phyloP scores from a whole-genome alignment of 2,329 filamentous ascomycete species.

The Aspergillus ruber region DNA sequence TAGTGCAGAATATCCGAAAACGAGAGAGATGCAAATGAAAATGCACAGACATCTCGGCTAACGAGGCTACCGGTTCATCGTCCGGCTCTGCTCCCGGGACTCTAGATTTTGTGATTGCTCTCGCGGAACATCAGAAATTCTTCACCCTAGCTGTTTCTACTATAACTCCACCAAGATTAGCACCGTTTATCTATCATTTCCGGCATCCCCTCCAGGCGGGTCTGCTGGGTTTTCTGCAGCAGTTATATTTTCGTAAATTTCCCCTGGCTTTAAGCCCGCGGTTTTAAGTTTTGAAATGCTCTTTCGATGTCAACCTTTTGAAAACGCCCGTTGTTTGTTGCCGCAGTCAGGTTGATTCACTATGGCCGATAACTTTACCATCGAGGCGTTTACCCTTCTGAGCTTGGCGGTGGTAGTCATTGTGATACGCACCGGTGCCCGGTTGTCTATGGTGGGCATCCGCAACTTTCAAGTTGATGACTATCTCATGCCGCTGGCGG shows the following conservation, averaged over 20 bases:
- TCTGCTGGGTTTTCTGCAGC: not conserved
- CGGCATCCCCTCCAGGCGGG: not conserved
- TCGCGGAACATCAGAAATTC: too few species aligned
- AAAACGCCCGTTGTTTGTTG: not conserved
- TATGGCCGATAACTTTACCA: constrained; percentile 29
- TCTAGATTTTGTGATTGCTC: too few species aligned
- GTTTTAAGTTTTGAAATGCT: too few species aligned
- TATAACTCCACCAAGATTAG: too few species aligned
- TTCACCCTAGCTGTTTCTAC: too few species aligned
- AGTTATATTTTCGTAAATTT: not conserved
- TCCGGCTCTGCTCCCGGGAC: too few species aligned
- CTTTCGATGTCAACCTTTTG: too few species aligned
- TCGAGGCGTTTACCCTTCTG: constrained; percentile 47
- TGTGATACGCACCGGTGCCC: constrained; percentile 44
- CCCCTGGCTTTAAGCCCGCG: not conserved
- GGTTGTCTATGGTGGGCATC: constrained; percentile 44
- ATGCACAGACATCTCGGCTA: too few species aligned
- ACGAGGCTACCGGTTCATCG: too few species aligned
- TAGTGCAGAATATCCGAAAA: too few species aligned
- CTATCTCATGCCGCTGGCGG: constrained; percentile 52
- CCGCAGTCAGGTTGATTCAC: not conserved
- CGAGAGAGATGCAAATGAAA: too few species aligned
- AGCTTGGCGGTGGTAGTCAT: constrained; percentile 47
- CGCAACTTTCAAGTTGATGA: constrained; percentile 52
- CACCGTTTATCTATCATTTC: not conserved